Base-by-base conservation (phyloP, 1,284 basidiomycete species). In the Tetrapyrgos nigripes region DNA sequence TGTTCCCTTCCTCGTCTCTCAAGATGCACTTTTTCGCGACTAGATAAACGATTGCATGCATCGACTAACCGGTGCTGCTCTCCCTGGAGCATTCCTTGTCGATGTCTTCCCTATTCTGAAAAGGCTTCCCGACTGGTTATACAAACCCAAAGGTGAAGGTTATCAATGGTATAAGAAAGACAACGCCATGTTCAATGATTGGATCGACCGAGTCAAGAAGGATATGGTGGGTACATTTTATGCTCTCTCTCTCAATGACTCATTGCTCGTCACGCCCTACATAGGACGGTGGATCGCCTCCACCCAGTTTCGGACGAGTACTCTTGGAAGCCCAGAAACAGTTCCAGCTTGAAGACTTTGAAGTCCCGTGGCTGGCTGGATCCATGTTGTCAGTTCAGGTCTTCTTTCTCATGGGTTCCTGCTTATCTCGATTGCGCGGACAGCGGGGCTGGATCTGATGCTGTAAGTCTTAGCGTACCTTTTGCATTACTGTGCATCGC, bases 21-120 rank as follows among this genome's bases (percentile, higher is more conserved):
- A 58, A 80, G 55, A 71, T 72, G 50, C 66, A 78, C 46, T 61
- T 81, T 19, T 68, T 79, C 54, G 76, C 76, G 74, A 47, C 73
- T 72, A 1, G 54, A 57, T 13, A 61, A 67, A 44, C 76, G 74
- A 72, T 68, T 65, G 49, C 27, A 44, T 45, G 13, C 44, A 55
- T 27, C 44, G 53, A 17, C 33, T 55, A 2, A 48, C 53, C 1
- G 29, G 44, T 17, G 44, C 53, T 21, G 29, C 46, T 9, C 24
- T 27, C 24, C 53, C 53, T 33, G 53, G 53, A 6, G 21, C 28
- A 21, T 55, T 47, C 53, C 53, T 55, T 37, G 53, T 48, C 17
- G 46, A 55, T 19, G 27, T 26, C 23, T 35, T 55, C 3, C 44
- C 26, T 23, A 35, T 55, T 28, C 26, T 55, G n/a, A 44, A 55